Evolutionary conservation across 2,329 filamentous ascomycete species (phyloP).

Genomic region (Fusarium subtropicale): DNA sequence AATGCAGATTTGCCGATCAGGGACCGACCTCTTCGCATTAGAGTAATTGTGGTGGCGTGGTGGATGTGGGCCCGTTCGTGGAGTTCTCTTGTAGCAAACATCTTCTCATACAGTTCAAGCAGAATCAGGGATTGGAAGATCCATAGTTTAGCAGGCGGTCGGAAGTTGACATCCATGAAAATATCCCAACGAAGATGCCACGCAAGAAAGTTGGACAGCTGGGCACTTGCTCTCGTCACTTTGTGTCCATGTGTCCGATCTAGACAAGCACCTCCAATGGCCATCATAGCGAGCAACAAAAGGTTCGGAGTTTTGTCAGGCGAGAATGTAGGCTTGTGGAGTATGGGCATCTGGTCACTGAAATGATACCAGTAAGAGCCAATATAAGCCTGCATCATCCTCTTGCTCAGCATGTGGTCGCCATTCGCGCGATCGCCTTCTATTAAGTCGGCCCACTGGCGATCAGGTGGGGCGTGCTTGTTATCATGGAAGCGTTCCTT

Average conservation of each 20-base stretch:
- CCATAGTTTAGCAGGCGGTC: conserved; percentile 94
- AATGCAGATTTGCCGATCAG: conserved; percentile 86
- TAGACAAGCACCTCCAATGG: conserved; percentile 89
- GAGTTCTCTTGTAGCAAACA: conserved; percentile 91
- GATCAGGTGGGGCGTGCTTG: conserved; percentile 77
- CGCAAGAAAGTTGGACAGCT: conserved; percentile 88
- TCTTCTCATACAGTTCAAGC: conserved; percentile 95
- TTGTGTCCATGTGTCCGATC: conserved; percentile 83
- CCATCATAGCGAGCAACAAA: conserved; percentile 88
- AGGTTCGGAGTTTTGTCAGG: conserved; percentile 88
- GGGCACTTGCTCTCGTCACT: conserved; percentile 79
- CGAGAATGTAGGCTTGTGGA: conserved; percentile 94
- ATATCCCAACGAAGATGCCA: conserved; percentile 97
- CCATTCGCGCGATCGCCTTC: conserved; percentile 79
- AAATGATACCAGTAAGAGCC: conserved; percentile 95
- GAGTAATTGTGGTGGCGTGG: conserved; percentile 91
- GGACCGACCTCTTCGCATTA: conserved; percentile 94
- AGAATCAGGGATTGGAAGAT: conserved; percentile 92
- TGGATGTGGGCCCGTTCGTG: conserved; percentile 97
- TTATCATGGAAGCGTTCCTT: conserved; percentile 83
- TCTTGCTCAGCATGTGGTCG: conserved; percentile 78
- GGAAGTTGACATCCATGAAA: conserved; percentile 90
- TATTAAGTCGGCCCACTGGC: conserved; percentile 80
- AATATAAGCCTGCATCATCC: conserved; percentile 97
- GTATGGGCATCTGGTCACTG: conserved; percentile 91